Evolutionary conservation across 2,329 filamentous ascomycete genomes (phyloP), one percentile per base, ranked within the genome.

Genomic region (Penicillium griseofulvum): DNA sequence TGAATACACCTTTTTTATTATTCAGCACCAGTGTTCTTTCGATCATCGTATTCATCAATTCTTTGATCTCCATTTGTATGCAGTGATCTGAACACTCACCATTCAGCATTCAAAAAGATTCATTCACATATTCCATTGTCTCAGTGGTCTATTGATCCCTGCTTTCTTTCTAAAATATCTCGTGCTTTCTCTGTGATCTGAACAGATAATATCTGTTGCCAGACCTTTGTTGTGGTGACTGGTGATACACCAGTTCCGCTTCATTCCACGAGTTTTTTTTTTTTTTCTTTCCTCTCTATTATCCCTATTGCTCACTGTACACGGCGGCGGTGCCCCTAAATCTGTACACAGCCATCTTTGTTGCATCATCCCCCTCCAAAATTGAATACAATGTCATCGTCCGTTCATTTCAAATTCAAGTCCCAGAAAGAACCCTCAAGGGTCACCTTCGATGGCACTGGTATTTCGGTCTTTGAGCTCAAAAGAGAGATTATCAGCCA

Each of bases 351-450:
- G 63, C 58, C 61, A 58, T 56, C 59, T 62, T 63, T 60, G 57
- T 67, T 66, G 63, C 58, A 57, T 31, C 65, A 34, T 5, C 28
- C 29, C 43, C 41, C 14, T 24, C 46, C 22, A 54, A 65, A 72
- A 65, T 72, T 79, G 68, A 72, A 72, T 72, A 85, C 70, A 70
- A 97, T 97, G 92, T 86, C 91, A 73, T 96, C 94, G 54, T 97
- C 92, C 64, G 94, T 99, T 71, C 97, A 97, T 79, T 99, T 97
- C 89, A 96, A 96, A 80, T 99, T 99, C 87, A 97, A 97, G 80
- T 97, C 93, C 66, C 91, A 95, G 73, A 97, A 91, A 80, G 94
- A 97, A 72, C 90, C 91, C 57, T 91, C 91, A 55, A 87, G 92
- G 71, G 91, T 99, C 68, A 90, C 92, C 71, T 97, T 99, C 75